phyloP scores from a whole-genome alignment of 176 grass and related monocot genomes.

The Avena atlantica region DNA sequence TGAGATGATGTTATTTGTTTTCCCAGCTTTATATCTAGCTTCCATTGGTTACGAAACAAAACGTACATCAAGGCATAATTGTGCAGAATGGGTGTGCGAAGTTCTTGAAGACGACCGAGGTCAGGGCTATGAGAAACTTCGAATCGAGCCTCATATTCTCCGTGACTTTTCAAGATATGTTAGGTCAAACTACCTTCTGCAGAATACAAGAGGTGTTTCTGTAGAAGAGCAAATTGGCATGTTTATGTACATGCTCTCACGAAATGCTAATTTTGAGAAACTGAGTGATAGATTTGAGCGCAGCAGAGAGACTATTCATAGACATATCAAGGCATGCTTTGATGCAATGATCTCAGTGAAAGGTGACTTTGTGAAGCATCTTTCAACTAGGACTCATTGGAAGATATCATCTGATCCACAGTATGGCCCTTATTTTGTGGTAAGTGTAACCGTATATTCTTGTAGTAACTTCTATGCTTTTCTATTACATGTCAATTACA shows the following conservation, averaged over 20 bases:
- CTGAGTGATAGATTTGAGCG: constrained; percentile 50
- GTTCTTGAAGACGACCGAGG: constrained; percentile 56
- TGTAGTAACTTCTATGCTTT: background rate
- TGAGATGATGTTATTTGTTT: constrained; percentile 55
- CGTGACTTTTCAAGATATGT: constrained; percentile 39
- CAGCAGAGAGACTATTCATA: constrained; percentile 58
- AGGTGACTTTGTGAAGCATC: constrained; percentile 46
- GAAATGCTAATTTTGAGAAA: constrained; percentile 56
- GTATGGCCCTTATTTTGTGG: constrained; percentile 56
- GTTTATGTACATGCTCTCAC: constrained; percentile 63
- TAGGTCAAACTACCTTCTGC: constrained; percentile 48
- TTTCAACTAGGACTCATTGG: constrained; percentile 31
- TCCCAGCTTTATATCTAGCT: constrained; percentile 47
- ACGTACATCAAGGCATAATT: background rate
- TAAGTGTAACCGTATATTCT: constrained; percentile 3
- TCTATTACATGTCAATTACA: constrained; percentile 16
- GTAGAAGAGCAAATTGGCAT: constrained; percentile 69
- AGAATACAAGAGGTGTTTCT: constrained; percentile 50
- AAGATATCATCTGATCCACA: constrained; percentile 50
- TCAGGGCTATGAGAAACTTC: constrained; percentile 52
- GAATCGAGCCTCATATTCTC: constrained; percentile 45
- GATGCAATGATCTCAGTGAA: constrained; percentile 36
- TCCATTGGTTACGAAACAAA: background rate
- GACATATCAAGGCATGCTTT: constrained; percentile 65
- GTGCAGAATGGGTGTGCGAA: constrained; percentile 41